Evolutionary conservation across 441 rosid genomes (phyloP).

Genomic region (Gossypium schwendimanii): DNA sequence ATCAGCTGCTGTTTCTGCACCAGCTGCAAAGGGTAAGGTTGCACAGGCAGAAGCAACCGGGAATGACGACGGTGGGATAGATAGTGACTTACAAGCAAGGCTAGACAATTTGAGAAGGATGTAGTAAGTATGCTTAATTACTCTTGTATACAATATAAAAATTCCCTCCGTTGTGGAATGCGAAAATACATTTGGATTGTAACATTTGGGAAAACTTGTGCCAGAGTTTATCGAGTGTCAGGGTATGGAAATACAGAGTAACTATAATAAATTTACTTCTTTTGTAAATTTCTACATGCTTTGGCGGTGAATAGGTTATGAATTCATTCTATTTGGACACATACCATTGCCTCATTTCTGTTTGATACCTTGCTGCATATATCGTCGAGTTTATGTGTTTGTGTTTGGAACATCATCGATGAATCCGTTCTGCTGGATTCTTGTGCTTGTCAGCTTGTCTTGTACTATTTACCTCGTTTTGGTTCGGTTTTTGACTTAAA

Average conservation of each 20-base stretch:
- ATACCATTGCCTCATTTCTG: neutral
- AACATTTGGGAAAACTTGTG: slow-evolving; percentile 15
- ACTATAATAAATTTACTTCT: slow-evolving; percentile 9
- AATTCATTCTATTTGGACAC: neutral
- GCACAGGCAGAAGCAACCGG: slow-evolving; percentile 74
- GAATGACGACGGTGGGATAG: slow-evolving; percentile 62
- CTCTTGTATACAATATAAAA: slow-evolving; percentile 26
- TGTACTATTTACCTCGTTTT: neutral
- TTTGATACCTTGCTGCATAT: neutral
- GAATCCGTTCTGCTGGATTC: too few species aligned
- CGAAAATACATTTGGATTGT: slow-evolving; percentile 13
- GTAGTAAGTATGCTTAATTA: slow-evolving; percentile 25
- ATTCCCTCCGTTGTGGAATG: slow-evolving; percentile 1
- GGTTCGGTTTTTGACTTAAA: neutral
- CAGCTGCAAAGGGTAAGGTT: slow-evolving; percentile 62
- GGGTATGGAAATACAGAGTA: slow-evolving; percentile 1
- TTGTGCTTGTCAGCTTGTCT: neutral
- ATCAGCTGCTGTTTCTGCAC: slow-evolving; percentile 63
- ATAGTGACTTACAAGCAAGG: slow-evolving; percentile 79
- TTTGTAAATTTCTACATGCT: slow-evolving; percentile 4
- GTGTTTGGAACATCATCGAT: neutral
- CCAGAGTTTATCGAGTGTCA: slow-evolving; percentile 2
- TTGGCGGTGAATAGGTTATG: neutral
- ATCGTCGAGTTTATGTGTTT: too few species aligned
- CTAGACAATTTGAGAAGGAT: slow-evolving; percentile 72